These are phyloP conservation scores for Plasmodium gallinaceum DNA, from an alignment of 169 alveolate genomes.

Conservation along the genomic window DNA sequence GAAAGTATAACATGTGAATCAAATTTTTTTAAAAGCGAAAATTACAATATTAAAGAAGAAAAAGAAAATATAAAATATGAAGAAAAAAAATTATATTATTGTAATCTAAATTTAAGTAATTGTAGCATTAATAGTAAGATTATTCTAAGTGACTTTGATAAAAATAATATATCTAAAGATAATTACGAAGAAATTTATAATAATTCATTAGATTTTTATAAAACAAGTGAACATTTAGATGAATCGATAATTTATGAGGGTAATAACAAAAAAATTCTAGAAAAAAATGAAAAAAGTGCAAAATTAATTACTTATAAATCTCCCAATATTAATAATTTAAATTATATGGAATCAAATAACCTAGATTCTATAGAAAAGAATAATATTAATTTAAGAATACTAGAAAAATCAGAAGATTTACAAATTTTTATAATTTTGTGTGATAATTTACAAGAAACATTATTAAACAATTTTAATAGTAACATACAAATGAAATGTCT, in stretches of 20 bases:
- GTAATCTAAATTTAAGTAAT: constrained; percentile 15
- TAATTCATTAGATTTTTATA: too few species aligned
- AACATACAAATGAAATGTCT: constrained; percentile 74
- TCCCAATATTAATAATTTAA: not conserved
- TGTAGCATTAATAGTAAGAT: constrained; percentile 3
- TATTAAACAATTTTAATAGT: constrained; percentile 55
- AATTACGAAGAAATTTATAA: too few species aligned
- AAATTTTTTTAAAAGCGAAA: constrained; percentile 5
- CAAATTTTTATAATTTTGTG: constrained; percentile 61
- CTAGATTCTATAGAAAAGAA: constrained; percentile 6
- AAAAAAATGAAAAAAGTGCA: too few species aligned
- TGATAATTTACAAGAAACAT: constrained; percentile 75
- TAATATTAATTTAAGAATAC: constrained; percentile 3
- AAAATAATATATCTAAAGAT: not conserved
- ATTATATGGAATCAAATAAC: constrained; percentile 1
- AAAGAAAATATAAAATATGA: not conserved
- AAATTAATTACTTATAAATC: not conserved
- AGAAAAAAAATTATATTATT: constrained; percentile 6
- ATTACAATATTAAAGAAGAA: not conserved
- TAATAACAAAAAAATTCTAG: too few species aligned
- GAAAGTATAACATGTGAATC: not conserved
- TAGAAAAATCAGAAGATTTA: constrained; percentile 14
- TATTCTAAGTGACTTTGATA: not conserved
- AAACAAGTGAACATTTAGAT: too few species aligned
- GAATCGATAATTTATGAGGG: too few species aligned